phyloP scores from a whole-genome alignment of 441 rosid species.

The Jatropha podagrica region DNA sequence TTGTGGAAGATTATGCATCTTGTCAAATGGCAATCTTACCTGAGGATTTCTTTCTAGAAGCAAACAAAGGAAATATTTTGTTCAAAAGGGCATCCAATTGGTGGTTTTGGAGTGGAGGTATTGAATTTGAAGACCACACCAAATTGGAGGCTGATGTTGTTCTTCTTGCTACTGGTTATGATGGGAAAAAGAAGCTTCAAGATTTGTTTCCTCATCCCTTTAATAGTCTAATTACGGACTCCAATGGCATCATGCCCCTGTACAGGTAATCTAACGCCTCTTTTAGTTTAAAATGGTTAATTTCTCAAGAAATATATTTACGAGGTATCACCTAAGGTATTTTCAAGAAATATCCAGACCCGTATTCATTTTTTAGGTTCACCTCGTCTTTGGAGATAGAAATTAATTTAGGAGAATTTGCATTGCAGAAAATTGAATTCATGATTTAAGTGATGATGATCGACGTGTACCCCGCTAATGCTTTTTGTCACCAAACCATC shows the following conservation, averaged over 20 bases:
- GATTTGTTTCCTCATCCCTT: constrained; percentile 44
- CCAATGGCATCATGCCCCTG: constrained; percentile 50
- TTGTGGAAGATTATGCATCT: constrained; percentile 57
- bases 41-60: constrained; percentile 50
- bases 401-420: no score
- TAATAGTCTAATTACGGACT: constrained; percentile 29
- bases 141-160: constrained; percentile 57
- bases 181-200: constrained; percentile 49
- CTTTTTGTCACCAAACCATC: background rate
- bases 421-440: no score
- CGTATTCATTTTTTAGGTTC: no score
- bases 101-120: constrained; percentile 52
- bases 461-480: no score
- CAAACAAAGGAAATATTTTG: constrained; percentile 52
- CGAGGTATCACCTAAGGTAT: no score
- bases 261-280: constrained; percentile 38
- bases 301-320: no score
- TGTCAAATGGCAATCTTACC: constrained; percentile 68
- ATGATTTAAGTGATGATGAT: no score
- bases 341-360: no score
- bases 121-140: constrained; percentile 48
- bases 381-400: no score
- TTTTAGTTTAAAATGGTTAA: no score
- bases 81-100: constrained; percentile 50
- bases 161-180: constrained; percentile 54